Evolutionary conservation across 495 filamentous ascomycete genomes (phyloP).

Genomic region (Penicillium atrosanguineum): DNA sequence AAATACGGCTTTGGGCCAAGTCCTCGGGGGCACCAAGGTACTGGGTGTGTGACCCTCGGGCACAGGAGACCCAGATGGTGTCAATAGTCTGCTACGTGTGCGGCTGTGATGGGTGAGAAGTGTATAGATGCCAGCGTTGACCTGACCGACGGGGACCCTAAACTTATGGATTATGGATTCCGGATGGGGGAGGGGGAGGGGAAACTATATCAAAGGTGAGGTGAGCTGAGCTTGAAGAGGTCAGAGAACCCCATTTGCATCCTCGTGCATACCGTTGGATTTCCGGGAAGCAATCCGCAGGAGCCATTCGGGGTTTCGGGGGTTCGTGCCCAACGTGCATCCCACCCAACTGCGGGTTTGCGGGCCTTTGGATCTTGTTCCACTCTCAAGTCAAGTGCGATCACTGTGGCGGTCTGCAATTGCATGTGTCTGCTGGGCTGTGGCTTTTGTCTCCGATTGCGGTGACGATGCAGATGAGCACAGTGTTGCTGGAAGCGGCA

Average conservation of each 20-base stretch:
- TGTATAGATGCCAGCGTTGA: background rate
- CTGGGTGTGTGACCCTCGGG: conserved; percentile 2
- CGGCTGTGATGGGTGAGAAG: conserved; percentile 28
- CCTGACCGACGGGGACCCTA: background rate
- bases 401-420: background rate
- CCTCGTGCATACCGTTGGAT: background rate
- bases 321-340: background rate
- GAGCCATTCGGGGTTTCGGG: background rate
- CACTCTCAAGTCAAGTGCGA: background rate
- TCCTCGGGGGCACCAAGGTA: conserved; percentile 7
- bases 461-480: too few species aligned
- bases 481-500: too few species aligned
- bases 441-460: too few species aligned
- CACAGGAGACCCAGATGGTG: conserved; percentile 24
- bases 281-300: background rate
- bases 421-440: too few species aligned
- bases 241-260: background rate
- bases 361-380: background rate
- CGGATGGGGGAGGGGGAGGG: too few species aligned
- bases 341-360: background rate
- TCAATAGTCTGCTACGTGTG: conserved; percentile 35
- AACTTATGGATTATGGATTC: background rate
- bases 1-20: conserved; percentile 12
- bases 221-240: background rate
- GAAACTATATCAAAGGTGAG: background rate